A percentile compares a stretch with the other conserved stretches of the same genome.
phyloP scores from a whole-genome alignment of 371 early-diverging fungal genomes.

The Mucor velutinosus region DNA sequence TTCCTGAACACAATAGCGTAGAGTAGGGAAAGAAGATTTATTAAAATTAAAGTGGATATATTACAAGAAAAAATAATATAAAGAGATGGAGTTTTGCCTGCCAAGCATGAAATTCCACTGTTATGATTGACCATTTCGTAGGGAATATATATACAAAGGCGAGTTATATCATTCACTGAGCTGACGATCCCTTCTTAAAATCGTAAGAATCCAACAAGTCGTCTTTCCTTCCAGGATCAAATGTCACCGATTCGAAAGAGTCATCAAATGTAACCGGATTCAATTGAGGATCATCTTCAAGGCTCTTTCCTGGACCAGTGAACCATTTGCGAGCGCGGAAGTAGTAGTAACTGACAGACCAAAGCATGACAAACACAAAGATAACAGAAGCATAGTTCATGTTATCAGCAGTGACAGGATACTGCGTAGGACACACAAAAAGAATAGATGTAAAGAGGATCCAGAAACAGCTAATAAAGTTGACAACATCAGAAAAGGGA shows the following conservation, averaged over 20 bases:
- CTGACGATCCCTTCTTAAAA: not conserved
- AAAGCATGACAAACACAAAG: constrained; percentile 32
- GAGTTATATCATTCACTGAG: not conserved
- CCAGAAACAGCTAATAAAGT: constrained; percentile 55
- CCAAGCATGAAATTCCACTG: not conserved
- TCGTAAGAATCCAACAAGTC: not conserved
- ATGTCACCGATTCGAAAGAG: constrained; percentile 11
- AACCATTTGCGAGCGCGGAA: constrained; percentile 58
- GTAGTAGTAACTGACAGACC: constrained; percentile 42
- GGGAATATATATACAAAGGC: constrained; percentile 1
- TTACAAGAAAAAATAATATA: not conserved
- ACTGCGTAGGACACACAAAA: constrained; percentile 62
- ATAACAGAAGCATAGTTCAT: constrained; percentile 49
- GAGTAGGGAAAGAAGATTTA: no score
- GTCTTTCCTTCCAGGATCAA: not conserved
- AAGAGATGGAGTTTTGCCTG: not conserved
- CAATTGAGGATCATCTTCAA: constrained; percentile 31
- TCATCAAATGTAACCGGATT: constrained; percentile 22
- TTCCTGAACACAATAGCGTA: no score
- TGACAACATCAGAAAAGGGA: constrained; percentile 51
- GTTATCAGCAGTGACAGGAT: constrained; percentile 58
- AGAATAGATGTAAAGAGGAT: constrained; percentile 60
- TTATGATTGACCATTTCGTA: not conserved
- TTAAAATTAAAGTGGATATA: not conserved
- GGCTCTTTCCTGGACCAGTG: constrained; percentile 46